These are phyloP conservation scores for Hyaloperonospora brassicae DNA, from an alignment of 352 stramenopile genomes.

Conservation along the genomic window DNA sequence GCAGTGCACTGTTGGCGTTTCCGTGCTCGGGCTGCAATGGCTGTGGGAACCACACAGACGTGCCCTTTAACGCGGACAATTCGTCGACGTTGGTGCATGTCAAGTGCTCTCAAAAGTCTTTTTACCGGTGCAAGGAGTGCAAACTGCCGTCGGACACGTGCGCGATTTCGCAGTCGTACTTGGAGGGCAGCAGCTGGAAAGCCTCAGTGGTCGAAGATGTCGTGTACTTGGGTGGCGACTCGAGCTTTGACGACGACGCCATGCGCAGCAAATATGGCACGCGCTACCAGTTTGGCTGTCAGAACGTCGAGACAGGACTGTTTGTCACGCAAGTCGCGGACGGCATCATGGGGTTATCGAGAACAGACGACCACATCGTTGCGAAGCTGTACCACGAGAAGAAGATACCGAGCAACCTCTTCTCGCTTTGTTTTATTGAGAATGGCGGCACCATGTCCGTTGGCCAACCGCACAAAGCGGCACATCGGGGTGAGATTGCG, in stretches of 20 bases:
- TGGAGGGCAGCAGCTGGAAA: slow-evolving; percentile 82
- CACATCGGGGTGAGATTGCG: slow-evolving; percentile 43
- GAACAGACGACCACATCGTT: slow-evolving; percentile 65
- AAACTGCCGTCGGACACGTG: slow-evolving; percentile 36
- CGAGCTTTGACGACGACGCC: slow-evolving; percentile 34
- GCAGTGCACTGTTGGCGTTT: slow-evolving; percentile 71
- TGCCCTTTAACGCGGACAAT: slow-evolving; percentile 44
- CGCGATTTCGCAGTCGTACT: slow-evolving; percentile 70
- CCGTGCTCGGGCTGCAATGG: slow-evolving; percentile 65
- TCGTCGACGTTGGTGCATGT: slow-evolving; percentile 69
- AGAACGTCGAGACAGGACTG: slow-evolving; percentile 61
- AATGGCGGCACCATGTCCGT: slow-evolving; percentile 66
- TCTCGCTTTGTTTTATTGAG: slow-evolving; percentile 68
- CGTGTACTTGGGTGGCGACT: slow-evolving; percentile 29
- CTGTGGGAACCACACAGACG: slow-evolving; percentile 72
- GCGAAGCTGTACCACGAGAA: slow-evolving; percentile 67
- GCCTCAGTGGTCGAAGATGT: slow-evolving; percentile 73
- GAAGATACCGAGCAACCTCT: slow-evolving; percentile 75
- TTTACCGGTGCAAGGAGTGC: slow-evolving; percentile 62
- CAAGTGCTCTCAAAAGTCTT: slow-evolving; percentile 39
- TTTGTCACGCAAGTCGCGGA: slow-evolving; percentile 80
- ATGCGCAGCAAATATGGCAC: slow-evolving; percentile 63
- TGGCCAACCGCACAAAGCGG: slow-evolving; percentile 37
- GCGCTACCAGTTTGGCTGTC: slow-evolving; percentile 76
- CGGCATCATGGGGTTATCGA: slow-evolving; percentile 79